phyloP scores from a whole-genome alignment of 1,139 yeast species.

The Yamadazyma siamensis region DNA sequence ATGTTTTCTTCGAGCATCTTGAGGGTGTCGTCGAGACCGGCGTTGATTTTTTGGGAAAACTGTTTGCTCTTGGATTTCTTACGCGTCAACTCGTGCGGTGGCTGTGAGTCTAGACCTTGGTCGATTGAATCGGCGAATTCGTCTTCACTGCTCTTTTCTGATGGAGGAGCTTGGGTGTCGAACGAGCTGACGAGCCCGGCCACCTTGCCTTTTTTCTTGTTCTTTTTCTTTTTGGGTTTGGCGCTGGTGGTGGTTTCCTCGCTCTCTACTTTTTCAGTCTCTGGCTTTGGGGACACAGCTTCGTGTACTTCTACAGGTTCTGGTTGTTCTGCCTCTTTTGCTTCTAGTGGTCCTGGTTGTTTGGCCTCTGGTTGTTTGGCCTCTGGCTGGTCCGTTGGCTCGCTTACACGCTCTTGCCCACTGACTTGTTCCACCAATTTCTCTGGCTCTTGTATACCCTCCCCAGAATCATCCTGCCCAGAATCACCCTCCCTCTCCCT shows the following conservation, averaged over 20 bases:
- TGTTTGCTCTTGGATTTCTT: conserved; percentile 25
- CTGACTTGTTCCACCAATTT: no score
- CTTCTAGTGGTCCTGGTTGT: conserved; percentile 1
- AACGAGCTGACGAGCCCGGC: conserved; percentile 9
- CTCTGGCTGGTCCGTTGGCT: no score
- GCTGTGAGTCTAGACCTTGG: conserved; percentile 1
- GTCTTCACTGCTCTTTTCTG: conserved; percentile 9
- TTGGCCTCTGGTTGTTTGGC: not conserved
- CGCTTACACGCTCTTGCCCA: no score
- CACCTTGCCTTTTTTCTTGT: conserved; percentile 9
- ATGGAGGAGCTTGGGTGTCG: conserved; percentile 3
- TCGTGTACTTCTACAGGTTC: conserved; percentile 2
- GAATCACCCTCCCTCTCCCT: not conserved
- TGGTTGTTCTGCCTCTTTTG: conserved; percentile 1
- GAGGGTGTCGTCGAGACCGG: conserved; percentile 35
- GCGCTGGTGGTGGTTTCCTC: conserved; percentile 2
- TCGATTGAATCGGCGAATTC: conserved; percentile 14
- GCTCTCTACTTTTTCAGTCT: conserved; percentile 3
- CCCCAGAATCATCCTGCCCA: conserved; percentile 1
- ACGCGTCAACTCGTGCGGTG: conserved; percentile 11
- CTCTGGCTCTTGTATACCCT: no score
- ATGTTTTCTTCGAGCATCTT: conserved; percentile 43
- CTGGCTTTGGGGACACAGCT: conserved; percentile 1
- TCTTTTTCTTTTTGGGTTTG: conserved; percentile 5
- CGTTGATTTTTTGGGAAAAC: conserved; percentile 28